Evolutionary conservation across 163 green algal genomes (phyloP).

Genomic region (Scenedesmus sp.): DNA sequence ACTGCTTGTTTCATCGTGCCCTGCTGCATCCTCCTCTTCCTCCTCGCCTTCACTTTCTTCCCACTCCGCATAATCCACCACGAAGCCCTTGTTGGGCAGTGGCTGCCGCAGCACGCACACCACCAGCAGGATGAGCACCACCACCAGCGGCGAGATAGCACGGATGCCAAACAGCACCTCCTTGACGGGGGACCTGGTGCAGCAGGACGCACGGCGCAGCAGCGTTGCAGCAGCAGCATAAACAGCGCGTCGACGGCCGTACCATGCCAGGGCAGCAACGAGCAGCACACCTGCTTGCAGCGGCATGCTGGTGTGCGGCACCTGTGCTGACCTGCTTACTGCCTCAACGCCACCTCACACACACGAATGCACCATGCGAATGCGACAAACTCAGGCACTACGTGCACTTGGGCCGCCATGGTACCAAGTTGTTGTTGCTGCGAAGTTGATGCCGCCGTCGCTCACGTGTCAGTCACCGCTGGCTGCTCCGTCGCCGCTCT

Average conservation of each 20-base stretch:
- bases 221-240: too few relatives aligned
- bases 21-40: background rate
- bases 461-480: slow-evolving; percentile 15
- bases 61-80: background rate
- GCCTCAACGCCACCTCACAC: too few relatives aligned
- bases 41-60: background rate
- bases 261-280: too few relatives aligned
- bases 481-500: background rate
- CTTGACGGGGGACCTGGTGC: slow-evolving; percentile 37
- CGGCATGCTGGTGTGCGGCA: too few relatives aligned
- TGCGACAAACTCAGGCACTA: too few relatives aligned
- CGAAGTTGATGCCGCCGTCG: too few relatives aligned
- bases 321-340: too few relatives aligned
- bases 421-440: too few relatives aligned
- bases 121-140: slow-evolving; percentile 58
- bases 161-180: slow-evolving; percentile 64
- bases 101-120: slow-evolving; percentile 57
- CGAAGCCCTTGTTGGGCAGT: slow-evolving; percentile 43
- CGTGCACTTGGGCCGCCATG: too few relatives aligned
- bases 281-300: too few relatives aligned
- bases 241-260: too few relatives aligned
- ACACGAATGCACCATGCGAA: too few relatives aligned
- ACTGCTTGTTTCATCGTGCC: background rate
- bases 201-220: background rate
- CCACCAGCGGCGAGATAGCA: slow-evolving; percentile 58